Conservation (phyloP, 2,329 filamentous ascomycete species). For the Arthrobotrys sphaeroides region DNA sequence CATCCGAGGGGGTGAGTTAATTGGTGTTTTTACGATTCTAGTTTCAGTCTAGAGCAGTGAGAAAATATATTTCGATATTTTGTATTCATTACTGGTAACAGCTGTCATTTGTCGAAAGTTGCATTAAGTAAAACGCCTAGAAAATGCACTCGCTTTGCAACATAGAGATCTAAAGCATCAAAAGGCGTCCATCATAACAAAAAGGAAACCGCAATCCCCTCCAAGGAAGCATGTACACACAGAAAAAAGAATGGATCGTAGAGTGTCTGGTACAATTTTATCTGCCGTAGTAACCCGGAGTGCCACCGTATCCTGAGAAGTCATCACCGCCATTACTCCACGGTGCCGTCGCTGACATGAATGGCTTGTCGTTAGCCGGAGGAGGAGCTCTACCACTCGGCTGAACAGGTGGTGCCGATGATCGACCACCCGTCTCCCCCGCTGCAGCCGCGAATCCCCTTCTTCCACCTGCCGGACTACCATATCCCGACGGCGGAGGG, state of each 20-base stretch:
- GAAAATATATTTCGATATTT: not conserved
- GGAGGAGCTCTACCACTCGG: not conserved
- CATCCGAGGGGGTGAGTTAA: too few relatives aligned
- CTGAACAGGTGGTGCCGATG: not conserved
- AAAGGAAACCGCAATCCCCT: not conserved
- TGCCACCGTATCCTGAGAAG: slow-evolving; percentile 18
- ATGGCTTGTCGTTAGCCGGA: slow-evolving; percentile 23
- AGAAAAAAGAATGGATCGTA: not conserved
- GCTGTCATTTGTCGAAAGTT: slow-evolving; percentile 11
- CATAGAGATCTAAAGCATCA: slow-evolving; percentile 26
- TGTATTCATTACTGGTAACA: not conserved
- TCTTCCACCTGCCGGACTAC: slow-evolving; percentile 2
- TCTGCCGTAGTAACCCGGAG: slow-evolving; percentile 39
- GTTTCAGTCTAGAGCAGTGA: not conserved
- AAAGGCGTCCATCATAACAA: slow-evolving; percentile 3
- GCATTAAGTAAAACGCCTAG: slow-evolving; percentile 21
- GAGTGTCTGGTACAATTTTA: not conserved
- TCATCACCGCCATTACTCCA: slow-evolving; percentile 37
- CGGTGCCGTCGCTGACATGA: slow-evolving; percentile 47
- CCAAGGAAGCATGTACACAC: not conserved
- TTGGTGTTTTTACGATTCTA: too few relatives aligned
- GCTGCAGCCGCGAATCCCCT: slow-evolving; percentile 41
- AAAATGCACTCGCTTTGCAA: slow-evolving; percentile 41
- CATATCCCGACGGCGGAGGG: slow-evolving; percentile 6
- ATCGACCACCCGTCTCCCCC: slow-evolving; percentile 25